phyloP scores from a whole-genome alignment of 1,284 basidiomycete species.

The Salmacisia buchloeana region DNA sequence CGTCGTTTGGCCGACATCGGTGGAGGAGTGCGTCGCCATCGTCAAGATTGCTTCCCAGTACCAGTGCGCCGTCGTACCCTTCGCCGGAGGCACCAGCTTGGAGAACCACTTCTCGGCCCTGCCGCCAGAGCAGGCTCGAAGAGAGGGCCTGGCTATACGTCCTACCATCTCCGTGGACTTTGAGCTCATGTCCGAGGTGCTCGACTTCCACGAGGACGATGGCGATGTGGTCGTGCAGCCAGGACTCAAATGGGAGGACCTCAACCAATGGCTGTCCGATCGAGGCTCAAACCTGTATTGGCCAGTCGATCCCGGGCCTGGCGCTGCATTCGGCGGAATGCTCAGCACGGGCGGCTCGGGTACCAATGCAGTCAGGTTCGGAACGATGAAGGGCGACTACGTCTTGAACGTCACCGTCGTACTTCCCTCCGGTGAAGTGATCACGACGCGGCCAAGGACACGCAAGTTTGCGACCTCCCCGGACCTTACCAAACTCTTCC shows the following conservation, averaged over 20 bases:
- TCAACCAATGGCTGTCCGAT: conserved; percentile 69
- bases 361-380: conserved; percentile 83
- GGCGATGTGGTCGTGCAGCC: conserved; percentile 53
- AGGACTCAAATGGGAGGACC: conserved; percentile 77
- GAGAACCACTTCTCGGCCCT: conserved; percentile 41
- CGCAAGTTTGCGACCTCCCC: conserved; percentile 85
- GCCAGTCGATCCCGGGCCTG: conserved; percentile 61
- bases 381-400: conserved; percentile 65
- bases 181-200: conserved; percentile 73
- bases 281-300: conserved; percentile 78
- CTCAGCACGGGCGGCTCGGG: conserved; percentile 59
- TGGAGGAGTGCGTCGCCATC: conserved; percentile 7
- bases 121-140: neutral
- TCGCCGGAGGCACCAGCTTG: conserved; percentile 62
- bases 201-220: conserved; percentile 32
- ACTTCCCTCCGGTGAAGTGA: conserved; percentile 80
- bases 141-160: neutral
- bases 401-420: conserved; percentile 55
- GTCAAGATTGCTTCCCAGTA: conserved; percentile 59
- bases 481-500: conserved; percentile 83
- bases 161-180: conserved; percentile 68
- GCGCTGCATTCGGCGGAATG: conserved; percentile 87
- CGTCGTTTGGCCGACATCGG: conserved; percentile 5
- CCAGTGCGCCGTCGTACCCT: conserved; percentile 66
- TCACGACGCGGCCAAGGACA: conserved; percentile 80